These are phyloP conservation scores for Podospora pseudocomata DNA, from an alignment of 495 filamentous ascomycete species.

Conservation along the genomic window DNA sequence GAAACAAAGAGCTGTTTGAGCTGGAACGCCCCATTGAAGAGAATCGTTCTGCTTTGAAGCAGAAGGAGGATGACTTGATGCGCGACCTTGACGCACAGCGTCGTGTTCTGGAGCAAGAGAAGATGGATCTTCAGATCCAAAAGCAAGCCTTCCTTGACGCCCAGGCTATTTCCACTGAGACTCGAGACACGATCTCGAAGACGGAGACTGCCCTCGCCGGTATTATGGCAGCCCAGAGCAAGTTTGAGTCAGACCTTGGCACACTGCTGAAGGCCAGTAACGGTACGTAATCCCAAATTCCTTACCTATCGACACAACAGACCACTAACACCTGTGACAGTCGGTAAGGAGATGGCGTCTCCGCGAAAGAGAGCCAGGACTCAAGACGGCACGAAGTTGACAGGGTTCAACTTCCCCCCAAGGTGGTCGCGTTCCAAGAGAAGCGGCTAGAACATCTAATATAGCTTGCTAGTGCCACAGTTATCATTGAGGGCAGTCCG, in stretches of 20 bases:
- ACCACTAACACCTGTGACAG: too few species aligned
- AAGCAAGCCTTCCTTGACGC: not conserved
- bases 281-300: not conserved
- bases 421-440: not conserved
- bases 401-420: not conserved
- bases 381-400: not conserved
- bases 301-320: not conserved
- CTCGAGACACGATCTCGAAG: not conserved
- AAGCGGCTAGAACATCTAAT: not conserved
- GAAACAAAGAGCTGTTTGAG: not conserved
- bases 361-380: not conserved
- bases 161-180: not conserved
- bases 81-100: not conserved
- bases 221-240: not conserved
- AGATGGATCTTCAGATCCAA: not conserved
- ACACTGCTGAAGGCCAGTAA: not conserved
- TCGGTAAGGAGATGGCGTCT: not conserved
- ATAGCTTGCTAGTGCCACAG: not conserved
- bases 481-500: not conserved
- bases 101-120: not conserved
- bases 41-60: not conserved
- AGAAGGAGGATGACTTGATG: not conserved
- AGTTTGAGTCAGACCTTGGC: not conserved
- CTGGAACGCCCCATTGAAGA: not conserved
- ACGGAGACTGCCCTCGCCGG: not conserved